Evolutionary conservation across 179 eudicot genomes (phyloP).

Genomic region (Actinidia chinensis): DNA sequence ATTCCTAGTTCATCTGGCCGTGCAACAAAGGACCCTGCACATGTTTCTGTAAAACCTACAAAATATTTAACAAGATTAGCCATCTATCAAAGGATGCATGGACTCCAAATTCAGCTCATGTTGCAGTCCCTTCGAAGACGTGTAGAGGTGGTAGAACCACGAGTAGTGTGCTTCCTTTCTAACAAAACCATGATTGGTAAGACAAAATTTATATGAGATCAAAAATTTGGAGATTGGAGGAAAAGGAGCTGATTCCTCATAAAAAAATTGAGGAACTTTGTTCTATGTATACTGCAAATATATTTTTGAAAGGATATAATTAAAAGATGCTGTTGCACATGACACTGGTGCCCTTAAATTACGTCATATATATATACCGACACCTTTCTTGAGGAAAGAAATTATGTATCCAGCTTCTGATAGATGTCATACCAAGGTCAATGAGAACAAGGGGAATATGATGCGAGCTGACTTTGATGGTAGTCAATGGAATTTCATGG

Average conservation of each 20-base stretch:
- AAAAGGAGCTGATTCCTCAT: no score
- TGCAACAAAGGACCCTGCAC: conserved; percentile 86
- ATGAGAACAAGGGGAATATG: neutral
- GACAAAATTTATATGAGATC: no score
- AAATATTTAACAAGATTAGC: conserved; percentile 1
- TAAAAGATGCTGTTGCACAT: no score
- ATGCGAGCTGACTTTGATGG: neutral
- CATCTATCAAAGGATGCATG: neutral
- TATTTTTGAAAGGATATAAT: no score
- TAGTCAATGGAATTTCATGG: neutral
- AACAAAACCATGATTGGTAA: neutral
- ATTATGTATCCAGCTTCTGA: neutral
- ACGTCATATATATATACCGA: no score
- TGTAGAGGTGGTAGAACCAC: neutral
- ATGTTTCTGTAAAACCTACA: conserved; percentile 89
- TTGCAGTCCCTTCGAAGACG: neutral
- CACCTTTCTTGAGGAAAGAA: neutral
- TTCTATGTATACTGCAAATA: no score
- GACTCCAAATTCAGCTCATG: neutral
- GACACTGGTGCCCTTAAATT: no score
- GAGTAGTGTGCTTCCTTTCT: neutral
- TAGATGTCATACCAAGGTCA: neutral
- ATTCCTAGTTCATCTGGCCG: conserved; percentile 65
- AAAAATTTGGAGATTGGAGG: no score
- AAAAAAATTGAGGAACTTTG: no score